phyloP scores from a whole-genome alignment of 306 rosid genomes.

The Hippophae rhamnoides region DNA sequence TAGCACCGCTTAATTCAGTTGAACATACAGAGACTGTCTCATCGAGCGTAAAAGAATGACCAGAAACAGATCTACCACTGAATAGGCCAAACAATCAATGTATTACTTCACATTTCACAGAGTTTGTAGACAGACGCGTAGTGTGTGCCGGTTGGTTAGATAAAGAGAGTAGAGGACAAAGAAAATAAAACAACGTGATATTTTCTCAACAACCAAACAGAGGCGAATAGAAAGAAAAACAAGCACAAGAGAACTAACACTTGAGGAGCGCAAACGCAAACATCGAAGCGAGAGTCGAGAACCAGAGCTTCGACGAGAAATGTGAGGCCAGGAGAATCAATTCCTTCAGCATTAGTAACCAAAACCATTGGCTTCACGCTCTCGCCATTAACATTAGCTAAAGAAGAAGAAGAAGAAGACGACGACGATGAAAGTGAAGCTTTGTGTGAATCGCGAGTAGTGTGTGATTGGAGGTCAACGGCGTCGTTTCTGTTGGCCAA shows the following conservation, averaged over 20 bases:
- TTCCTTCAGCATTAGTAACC: constrained; percentile 43
- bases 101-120: background rate
- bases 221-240: background rate
- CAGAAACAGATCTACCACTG: constrained; percentile 39
- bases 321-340: constrained; percentile 37
- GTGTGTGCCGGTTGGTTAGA: too few species aligned
- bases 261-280: constrained; percentile 43
- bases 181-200: background rate
- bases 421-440: constrained; percentile 10
- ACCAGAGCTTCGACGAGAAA: constrained; percentile 36
- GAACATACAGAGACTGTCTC: constrained; percentile 40
- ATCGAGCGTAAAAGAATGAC: constrained; percentile 36
- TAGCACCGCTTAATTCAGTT: constrained; percentile 29
- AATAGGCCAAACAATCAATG: background rate
- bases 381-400: constrained; percentile 5
- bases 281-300: constrained; percentile 24
- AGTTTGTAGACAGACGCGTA: background rate
- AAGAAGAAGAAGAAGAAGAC: background rate
- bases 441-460: constrained; percentile 13
- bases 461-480: constrained; percentile 19
- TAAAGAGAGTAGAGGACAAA: background rate
- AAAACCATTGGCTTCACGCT: constrained; percentile 29
- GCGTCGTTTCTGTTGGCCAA: constrained; percentile 22
- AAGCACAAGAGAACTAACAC: constrained; percentile 19
- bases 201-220: constrained; percentile 1